Conservation (phyloP, 78 protist species). For the Reticulomyxa filosa region DNA sequence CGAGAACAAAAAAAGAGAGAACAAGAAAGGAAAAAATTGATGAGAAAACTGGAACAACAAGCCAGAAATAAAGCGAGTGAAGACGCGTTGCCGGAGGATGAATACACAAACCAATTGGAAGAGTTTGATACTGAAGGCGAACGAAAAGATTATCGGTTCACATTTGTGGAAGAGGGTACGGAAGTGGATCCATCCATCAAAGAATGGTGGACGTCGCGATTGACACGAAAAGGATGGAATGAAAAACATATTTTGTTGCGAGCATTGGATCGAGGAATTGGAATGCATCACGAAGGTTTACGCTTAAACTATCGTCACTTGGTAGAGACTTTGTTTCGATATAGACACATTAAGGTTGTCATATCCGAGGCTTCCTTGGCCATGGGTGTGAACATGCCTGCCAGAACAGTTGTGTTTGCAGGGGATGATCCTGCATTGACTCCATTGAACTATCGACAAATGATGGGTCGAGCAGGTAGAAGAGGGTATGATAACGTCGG, state of each 20-base stretch:
- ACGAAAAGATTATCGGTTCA: no score
- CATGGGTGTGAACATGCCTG: conserved; percentile 67
- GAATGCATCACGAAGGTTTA: conserved; percentile 29
- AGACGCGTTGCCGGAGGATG: no score
- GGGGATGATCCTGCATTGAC: conserved; percentile 36
- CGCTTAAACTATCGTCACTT: background rate
- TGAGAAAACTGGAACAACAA: no score
- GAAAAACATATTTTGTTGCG: background rate
- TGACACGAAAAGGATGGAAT: background rate
- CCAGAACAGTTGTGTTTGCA: conserved; percentile 38
- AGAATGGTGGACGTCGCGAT: background rate
- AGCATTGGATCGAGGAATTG: conserved; percentile 12
- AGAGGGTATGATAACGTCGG: conserved; percentile 57
- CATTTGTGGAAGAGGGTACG: background rate
- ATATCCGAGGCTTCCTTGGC: conserved; percentile 52
- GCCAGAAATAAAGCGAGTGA: no score
- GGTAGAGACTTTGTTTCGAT: conserved; percentile 40
- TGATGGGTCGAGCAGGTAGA: conserved; percentile 76
- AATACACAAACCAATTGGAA: no score
- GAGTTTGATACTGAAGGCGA: no score
- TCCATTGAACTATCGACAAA: conserved; percentile 45
- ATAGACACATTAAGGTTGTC: conserved; percentile 17
- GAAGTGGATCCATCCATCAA: background rate
- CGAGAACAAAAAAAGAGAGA: no score
- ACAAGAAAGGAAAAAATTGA: no score